Base-by-base conservation (phyloP, 495 filamentous ascomycete genomes). In the Collariella sp. region DNA sequence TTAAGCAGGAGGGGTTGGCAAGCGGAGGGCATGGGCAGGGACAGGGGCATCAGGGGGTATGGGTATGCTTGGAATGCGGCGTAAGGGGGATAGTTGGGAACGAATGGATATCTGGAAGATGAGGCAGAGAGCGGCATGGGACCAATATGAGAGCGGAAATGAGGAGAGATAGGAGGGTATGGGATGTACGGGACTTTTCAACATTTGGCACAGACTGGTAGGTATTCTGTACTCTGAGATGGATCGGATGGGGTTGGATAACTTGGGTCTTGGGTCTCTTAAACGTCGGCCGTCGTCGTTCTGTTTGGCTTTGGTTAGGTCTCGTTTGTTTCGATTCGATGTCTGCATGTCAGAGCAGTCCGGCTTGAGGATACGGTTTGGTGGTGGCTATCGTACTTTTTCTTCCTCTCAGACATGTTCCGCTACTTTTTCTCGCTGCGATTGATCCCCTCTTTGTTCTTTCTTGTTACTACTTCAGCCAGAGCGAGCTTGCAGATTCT, bases 31-130 rank as follows among this genome's bases (percentile, higher is more conserved):
- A 39, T 49, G 16, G 38, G 46, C 46, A n/a, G 26, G 46, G 20
- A 50, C 26, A 29, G 23, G n/a, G 42, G 33, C 5, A 38, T 39
- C 12, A 36, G 50, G 48, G 52, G 6, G 53, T 59, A 52, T 34
- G 48, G 57, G 31, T 64, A 64, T 50, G 51, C 62, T 10, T 65
- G 62, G 62, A 65, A 62, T 31, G 45, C 62, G 26, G 62, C 62
- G 7, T 65, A 35, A 58, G 9, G 19, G 3, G 47, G 3, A 31
- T 19, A 19, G 29, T 35, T 22, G 18, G 31, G 24, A 15, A 2
- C 5, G 18, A 12, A 18, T 10, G 7, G 9, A 15, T 3, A 20
- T 45, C 10, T 45, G n/a, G 4, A 3, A 6, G 11, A 4, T 6
- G 22, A 4, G n/a, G n/a, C n/a, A n/a, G n/a, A n/a, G n/a, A n/a